Conservation (phyloP, 257 asterid species). For the Solanum dulcamara region DNA sequence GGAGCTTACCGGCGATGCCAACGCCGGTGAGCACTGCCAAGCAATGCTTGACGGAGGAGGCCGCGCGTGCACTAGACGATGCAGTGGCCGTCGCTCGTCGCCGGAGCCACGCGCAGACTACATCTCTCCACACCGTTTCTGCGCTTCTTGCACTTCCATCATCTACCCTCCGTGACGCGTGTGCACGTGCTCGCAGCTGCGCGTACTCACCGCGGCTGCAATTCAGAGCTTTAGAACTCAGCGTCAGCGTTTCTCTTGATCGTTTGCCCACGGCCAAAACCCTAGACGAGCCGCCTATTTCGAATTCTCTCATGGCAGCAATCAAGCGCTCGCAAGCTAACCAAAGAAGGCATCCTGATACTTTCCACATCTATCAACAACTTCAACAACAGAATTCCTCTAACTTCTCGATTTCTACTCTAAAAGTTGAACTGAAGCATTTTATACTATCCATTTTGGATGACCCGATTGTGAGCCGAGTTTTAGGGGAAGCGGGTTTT, state of each 20-base stretch:
- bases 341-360: constrained; percentile 92
- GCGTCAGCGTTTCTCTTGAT: constrained; percentile 69
- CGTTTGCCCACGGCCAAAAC: constrained; percentile 47
- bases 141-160: constrained; percentile 59
- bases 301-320: constrained; percentile 95
- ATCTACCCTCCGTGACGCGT: constrained; percentile 64
- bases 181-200: constrained; percentile 65
- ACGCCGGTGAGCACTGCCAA: constrained; percentile 90
- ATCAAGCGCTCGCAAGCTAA: constrained; percentile 90
- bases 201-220: constrained; percentile 71
- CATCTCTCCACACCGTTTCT: constrained; percentile 75
- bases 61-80: constrained; percentile 68
- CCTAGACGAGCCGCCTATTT: constrained; percentile 59
- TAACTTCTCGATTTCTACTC: constrained; percentile 38
- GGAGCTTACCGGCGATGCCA: constrained; percentile 68
- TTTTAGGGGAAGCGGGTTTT: constrained; percentile 84
- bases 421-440: constrained; percentile 78
- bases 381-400: constrained; percentile 27
- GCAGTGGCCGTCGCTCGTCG: constrained; percentile 76
- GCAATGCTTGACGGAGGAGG: constrained; percentile 73
- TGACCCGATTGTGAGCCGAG: constrained; percentile 90
- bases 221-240: constrained; percentile 72
- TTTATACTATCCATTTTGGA: constrained; percentile 70
- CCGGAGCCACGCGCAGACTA: constrained; percentile 84
- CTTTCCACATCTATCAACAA: constrained; percentile 78